Conservation (phyloP, 2,329 filamentous ascomycete species). For the Alternaria atra region DNA sequence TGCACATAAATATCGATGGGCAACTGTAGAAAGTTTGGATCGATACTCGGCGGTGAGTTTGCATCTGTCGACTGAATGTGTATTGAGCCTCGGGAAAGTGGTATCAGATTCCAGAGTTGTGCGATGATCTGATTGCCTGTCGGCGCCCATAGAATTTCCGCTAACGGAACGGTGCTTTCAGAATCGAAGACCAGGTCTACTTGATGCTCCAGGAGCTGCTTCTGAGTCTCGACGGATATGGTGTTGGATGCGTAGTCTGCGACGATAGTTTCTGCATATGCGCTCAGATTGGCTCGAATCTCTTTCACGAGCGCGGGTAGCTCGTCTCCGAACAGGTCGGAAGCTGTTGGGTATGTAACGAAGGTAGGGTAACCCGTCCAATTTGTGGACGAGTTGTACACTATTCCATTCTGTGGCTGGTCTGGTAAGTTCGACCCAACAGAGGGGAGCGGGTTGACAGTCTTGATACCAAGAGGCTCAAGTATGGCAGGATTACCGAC, state of each 20-base stretch:
- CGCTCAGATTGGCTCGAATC: slow-evolving; percentile 36
- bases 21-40: slow-evolving; percentile 56
- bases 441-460: slow-evolving; percentile 29
- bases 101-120: slow-evolving; percentile 53
- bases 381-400: slow-evolving; percentile 39
- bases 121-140: slow-evolving; percentile 40
- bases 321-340: slow-evolving; percentile 46
- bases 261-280: slow-evolving; percentile 39
- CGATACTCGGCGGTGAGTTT: slow-evolving; percentile 49
- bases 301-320: slow-evolving; percentile 33
- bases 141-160: slow-evolving; percentile 57
- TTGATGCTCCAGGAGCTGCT: slow-evolving; percentile 56
- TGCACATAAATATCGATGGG: slow-evolving; percentile 51
- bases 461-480: slow-evolving; percentile 28
- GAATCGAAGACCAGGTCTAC: slow-evolving; percentile 58
- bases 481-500: slow-evolving; percentile 47
- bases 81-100: slow-evolving; percentile 48
- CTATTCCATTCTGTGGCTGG: slow-evolving; percentile 41
- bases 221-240: slow-evolving; percentile 44
- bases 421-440: slow-evolving; percentile 50
- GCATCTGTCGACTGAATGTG: slow-evolving; percentile 45
- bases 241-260: slow-evolving; percentile 27
- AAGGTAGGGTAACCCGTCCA: slow-evolving; percentile 52
- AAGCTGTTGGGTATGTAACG: slow-evolving; percentile 47
- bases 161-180: slow-evolving; percentile 54